Evolutionary conservation across 768 basidiomycete species (phyloP).

Genomic region (Neoboletus magnificus): DNA sequence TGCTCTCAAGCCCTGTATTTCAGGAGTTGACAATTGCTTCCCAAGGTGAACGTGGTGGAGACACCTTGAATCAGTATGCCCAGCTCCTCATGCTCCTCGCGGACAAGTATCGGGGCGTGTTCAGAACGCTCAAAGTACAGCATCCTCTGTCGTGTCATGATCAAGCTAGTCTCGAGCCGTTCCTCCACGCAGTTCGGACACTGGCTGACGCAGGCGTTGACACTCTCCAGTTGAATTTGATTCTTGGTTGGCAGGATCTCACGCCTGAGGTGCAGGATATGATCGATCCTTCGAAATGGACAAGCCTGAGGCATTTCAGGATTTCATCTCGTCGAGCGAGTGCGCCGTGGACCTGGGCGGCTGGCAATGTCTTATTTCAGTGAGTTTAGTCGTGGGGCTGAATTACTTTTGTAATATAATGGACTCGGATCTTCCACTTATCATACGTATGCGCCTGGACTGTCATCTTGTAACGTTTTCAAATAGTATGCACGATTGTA

Average conservation of each 20-base stretch:
- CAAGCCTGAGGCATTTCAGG: constrained; percentile 10
- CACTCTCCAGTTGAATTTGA: constrained; percentile 13
- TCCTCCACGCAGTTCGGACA: constrained; percentile 16
- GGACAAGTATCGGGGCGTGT: constrained; percentile 19
- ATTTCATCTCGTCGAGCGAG: constrained; percentile 10
- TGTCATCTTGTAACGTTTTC: not conserved
- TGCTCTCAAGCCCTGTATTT: constrained; percentile 18
- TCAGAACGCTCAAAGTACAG: constrained; percentile 19
- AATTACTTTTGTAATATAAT: not conserved
- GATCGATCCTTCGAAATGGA: constrained; percentile 22
- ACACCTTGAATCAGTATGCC: constrained; percentile 9
- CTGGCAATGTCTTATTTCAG: constrained; percentile 2
- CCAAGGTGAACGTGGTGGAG: constrained; percentile 14
- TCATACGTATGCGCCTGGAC: not conserved
- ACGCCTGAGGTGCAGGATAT: constrained; percentile 19
- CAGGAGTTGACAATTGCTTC: constrained; percentile 16
- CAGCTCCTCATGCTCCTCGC: constrained; percentile 21
- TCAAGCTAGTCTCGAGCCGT: constrained; percentile 12
- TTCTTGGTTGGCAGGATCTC: constrained; percentile 17
- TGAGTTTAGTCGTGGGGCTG: not conserved
- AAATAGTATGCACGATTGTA: not conserved
- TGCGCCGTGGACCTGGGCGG: constrained; percentile 15
- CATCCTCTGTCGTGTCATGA: constrained; percentile 16
- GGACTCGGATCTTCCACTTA: not conserved
- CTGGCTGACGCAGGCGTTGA: constrained; percentile 13